phyloP scores from a whole-genome alignment of 345 rosid genomes.

The Arabis hirsuta region DNA sequence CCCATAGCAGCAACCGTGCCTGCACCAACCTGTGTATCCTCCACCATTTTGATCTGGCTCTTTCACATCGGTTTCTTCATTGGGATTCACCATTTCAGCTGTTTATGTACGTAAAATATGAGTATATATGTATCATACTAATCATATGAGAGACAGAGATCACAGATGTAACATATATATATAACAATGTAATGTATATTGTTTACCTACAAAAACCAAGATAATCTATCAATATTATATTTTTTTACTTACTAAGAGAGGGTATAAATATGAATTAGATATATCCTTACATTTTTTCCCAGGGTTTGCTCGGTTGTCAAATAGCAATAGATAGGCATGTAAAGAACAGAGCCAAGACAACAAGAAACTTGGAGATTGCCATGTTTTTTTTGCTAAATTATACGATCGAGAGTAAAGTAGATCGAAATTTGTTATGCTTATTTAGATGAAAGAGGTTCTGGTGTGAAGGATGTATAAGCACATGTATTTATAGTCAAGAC shows the following conservation, averaged over 20 bases:
- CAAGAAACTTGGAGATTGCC: constrained; percentile 24
- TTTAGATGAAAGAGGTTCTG: not conserved
- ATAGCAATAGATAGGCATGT: constrained; percentile 14
- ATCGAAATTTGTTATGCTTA: not conserved
- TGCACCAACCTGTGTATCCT: constrained; percentile 8
- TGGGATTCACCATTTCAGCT: constrained; percentile 20
- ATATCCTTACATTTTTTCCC: constrained; percentile 15
- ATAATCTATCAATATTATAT: not conserved
- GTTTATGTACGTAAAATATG: constrained; percentile 8
- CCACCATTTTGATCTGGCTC: constrained; percentile 27
- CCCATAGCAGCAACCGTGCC: constrained; percentile 16
- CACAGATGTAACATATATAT: not conserved
- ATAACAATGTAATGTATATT: not conserved
- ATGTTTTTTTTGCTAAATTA: not conserved
- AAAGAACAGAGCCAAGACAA: constrained; percentile 17
- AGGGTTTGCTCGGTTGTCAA: not conserved
- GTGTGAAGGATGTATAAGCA: constrained; percentile 17
- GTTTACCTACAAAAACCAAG: not conserved
- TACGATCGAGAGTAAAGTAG: not conserved
- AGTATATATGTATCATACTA: not conserved
- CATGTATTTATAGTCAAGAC: constrained; percentile 25
- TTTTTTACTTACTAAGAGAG: constrained; percentile 7
- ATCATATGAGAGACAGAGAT: not conserved
- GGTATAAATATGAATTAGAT: not conserved
- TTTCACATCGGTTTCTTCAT: not conserved